These are phyloP conservation scores for Clitocybe nebularis DNA, from an alignment of 1,284 basidiomycete genomes.

Conservation along the genomic window DNA sequence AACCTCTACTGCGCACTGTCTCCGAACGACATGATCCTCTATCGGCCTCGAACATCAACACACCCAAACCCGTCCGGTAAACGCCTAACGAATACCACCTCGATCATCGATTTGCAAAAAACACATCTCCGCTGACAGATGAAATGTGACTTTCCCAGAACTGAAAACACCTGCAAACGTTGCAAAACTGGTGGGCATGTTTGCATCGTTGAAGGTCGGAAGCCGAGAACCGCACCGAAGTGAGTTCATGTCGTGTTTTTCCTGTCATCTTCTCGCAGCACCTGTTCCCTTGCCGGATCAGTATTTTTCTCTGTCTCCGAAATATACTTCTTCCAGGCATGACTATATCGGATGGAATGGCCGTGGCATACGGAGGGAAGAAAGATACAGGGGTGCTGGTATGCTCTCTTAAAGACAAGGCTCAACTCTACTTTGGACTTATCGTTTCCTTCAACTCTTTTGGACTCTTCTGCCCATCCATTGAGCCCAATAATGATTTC, in stretches of 20 bases:
- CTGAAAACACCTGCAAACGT: slow-evolving; percentile 67
- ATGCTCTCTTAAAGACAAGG: slow-evolving; percentile 12
- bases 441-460: background rate
- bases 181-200: slow-evolving; percentile 65
- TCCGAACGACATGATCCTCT: background rate
- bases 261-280: slow-evolving; percentile 18
- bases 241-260: slow-evolving; percentile 40
- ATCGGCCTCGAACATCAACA: slow-evolving; percentile 2
- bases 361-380: slow-evolving; percentile 8
- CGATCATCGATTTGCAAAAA: slow-evolving; percentile 12
- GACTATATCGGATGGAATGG: slow-evolving; percentile 8
- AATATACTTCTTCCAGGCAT: slow-evolving; percentile 8
- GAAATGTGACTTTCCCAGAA: slow-evolving; percentile 73
- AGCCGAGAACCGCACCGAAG: slow-evolving; percentile 73
- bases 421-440: background rate
- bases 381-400: slow-evolving; percentile 6
- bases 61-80: background rate
- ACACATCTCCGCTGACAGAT: slow-evolving; percentile 42
- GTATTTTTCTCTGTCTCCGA: slow-evolving; percentile 10
- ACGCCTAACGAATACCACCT: background rate
- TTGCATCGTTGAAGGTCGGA: slow-evolving; percentile 78
- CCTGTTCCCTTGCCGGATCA: slow-evolving; percentile 15
- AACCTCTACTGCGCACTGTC: background rate
- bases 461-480: background rate
- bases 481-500: slow-evolving; percentile 11